phyloP scores from a whole-genome alignment of 129 eudicot species.

The Lactuca sativa region DNA sequence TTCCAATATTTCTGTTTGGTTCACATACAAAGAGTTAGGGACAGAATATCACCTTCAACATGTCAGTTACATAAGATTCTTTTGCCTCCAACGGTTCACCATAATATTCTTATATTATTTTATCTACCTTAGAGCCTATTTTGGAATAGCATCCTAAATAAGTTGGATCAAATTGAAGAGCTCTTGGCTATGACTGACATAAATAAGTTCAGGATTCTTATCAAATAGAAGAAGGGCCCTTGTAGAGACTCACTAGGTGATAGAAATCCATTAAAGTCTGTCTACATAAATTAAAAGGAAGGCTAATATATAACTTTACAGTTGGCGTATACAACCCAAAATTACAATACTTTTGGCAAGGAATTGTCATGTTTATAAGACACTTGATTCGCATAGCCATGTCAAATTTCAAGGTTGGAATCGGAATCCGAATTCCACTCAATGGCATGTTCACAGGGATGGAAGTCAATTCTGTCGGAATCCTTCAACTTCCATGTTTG shows the following conservation, averaged over 20 bases:
- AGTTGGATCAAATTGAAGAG: conserved; percentile 16
- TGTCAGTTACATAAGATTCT: background rate
- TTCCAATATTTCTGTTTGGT: conserved; percentile 71
- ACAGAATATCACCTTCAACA: conserved; percentile 21
- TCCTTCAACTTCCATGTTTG: background rate
- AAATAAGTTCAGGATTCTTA: conserved; percentile 6
- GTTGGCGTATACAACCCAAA: conserved; percentile 14
- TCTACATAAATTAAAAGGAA: conserved; percentile 1
- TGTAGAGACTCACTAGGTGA: conserved; percentile 8
- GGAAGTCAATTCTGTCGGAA: background rate
- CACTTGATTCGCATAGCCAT: conserved; percentile 8
- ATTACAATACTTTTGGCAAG: conserved; percentile 6
- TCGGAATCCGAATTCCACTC: background rate
- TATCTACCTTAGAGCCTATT: background rate
- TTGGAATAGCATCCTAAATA: conserved; percentile 6
- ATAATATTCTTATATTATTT: background rate
- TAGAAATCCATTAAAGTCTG: background rate
- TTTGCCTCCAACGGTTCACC: conserved; percentile 14
- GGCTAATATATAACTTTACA: conserved; percentile 2
- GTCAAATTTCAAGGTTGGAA: background rate
- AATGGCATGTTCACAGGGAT: background rate
- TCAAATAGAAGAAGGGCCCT: conserved; percentile 5
- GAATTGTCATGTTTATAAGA: background rate
- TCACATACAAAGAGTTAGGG: conserved; percentile 32
- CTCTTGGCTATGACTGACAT: conserved; percentile 7